Percentiles rank a stretch among this genome's conserved stretches.
These are phyloP conservation scores for Rosa hybrid DNA, from an alignment of 331 rosid species.

Conservation along the genomic window DNA sequence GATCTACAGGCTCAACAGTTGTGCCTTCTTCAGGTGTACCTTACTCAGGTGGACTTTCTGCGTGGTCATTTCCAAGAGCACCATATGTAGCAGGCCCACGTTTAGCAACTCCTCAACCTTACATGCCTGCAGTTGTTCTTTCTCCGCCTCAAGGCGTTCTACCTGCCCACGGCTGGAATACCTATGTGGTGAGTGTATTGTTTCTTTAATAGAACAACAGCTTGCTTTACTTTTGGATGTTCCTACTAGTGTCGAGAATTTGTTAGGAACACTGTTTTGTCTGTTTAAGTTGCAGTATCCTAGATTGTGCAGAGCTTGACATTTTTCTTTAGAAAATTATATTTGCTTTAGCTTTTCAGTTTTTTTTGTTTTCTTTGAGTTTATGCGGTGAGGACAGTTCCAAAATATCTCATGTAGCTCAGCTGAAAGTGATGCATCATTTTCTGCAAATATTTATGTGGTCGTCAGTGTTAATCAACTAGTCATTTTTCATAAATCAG, in stretches of 20 bases:
- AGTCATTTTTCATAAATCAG: background rate
- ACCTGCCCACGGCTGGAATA: conserved; percentile 75
- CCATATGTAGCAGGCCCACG: conserved; percentile 58
- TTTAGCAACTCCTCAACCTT: conserved; percentile 55
- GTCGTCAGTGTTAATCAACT: background rate
- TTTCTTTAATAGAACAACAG: background rate
- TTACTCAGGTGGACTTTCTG: conserved; percentile 62
- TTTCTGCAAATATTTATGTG: background rate
- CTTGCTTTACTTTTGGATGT: background rate
- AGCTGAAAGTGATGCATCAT: background rate
- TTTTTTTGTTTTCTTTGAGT: background rate
- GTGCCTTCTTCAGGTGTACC: conserved; percentile 63
- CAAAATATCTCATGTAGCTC: background rate
- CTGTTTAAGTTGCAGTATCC: background rate
- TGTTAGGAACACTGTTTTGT: background rate
- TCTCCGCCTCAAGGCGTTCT: conserved; percentile 73
- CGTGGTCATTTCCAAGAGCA: conserved; percentile 71
- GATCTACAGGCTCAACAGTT: conserved; percentile 44
- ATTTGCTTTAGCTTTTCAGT: background rate
- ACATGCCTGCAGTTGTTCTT: conserved; percentile 58
- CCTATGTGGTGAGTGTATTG: conserved; percentile 68
- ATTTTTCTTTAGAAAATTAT: background rate
- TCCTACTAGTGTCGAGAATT: background rate
- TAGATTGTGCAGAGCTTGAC: background rate
- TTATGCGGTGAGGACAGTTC: background rate